Percentiles rank a stretch among this genome's conserved stretches.
These are phyloP conservation scores for Ophiocordyceps camponoti-saundersi DNA, from an alignment of 2,329 filamentous ascomycete genomes.

Conservation along the genomic window DNA sequence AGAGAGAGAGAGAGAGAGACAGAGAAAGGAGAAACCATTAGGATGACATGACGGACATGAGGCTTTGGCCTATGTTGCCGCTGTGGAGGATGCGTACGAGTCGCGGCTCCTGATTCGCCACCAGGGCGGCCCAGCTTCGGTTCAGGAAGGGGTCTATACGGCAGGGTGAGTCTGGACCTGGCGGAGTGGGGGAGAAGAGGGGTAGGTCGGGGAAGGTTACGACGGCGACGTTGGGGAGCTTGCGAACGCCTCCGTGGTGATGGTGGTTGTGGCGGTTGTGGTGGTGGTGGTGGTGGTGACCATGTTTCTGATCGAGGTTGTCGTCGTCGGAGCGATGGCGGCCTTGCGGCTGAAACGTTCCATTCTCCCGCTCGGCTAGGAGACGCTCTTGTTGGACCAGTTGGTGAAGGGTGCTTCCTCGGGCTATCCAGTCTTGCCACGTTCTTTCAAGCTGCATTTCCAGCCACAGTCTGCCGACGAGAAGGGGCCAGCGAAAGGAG, in stretches of 20 bases:
- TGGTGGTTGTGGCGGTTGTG: too few relatives aligned
- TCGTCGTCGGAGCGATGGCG: neutral
- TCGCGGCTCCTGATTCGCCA: slow-evolving; percentile 1
- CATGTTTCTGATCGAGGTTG: neutral
- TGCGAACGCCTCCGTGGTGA: too few relatives aligned
- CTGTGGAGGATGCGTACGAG: neutral
- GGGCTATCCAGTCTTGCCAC: slow-evolving; percentile 21
- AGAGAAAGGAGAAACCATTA: neutral
- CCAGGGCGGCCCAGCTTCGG: slow-evolving; percentile 4
- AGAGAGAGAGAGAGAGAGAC: neutral
- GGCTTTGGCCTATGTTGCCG: neutral
- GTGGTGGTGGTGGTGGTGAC: neutral
- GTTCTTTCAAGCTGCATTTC: slow-evolving; percentile 13
- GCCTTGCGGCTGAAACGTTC: neutral
- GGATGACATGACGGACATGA: neutral
- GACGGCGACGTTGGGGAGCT: too few relatives aligned
- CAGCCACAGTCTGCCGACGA: slow-evolving; percentile 15
- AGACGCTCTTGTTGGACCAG: slow-evolving; percentile 22
- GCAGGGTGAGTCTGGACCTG: neutral
- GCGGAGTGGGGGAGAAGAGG: too few relatives aligned
- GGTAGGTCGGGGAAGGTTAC: neutral
- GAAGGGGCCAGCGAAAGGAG: slow-evolving; percentile 12
- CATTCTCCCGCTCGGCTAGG: slow-evolving; percentile 9
- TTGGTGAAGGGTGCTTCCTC: slow-evolving; percentile 20
- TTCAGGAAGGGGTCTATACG: slow-evolving; percentile 5